Base-by-base conservation (phyloP, 73 alveolate genomes). In the Paramecium caudatum region DNA sequence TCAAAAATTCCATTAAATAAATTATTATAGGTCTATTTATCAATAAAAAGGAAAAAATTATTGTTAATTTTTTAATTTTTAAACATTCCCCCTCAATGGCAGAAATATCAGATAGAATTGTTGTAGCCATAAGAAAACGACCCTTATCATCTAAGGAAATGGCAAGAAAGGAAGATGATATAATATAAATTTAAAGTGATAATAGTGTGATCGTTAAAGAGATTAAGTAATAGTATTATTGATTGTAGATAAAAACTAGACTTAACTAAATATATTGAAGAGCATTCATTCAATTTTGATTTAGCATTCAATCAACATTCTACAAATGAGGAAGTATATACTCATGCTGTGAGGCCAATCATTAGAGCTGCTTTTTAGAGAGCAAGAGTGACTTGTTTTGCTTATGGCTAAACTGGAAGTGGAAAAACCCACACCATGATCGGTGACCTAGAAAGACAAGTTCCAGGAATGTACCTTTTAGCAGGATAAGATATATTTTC, bases 391-490 rank as follows among this genome's bases (percentile, higher is more conserved):
- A 96, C 99, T 5, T 97, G 99, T 65, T 96, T 96, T 93, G 99
- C 98, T 1, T 95, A 97, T 91, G 99, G 99, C 0, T 98, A 97
- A 82, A 96, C 99, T 34, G 99, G 80, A 55, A 99, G 99, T 46
- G 99, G 99, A 17, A 98, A 98, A 91, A 98, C 99, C 13, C 95
- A 98, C 92, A 98, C 99, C 33, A 98, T 98, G 99, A 91, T 98
- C 16, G 99, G 99, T 19, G 94, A 91, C 46, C 96, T 91, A 21
- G 98, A 91, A 16, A 91, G 82, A 39, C 94, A 94, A 61, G 92
- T 91, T 0, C 99, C 99, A 8, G 99, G 99, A 48, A 91, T 98
- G 93, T 98, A 98, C 91, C 93, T 98, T 47, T 93, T 98, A 19
- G 99, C 99, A 21, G 98, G 99, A 33, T 90, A 94, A 88, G 99